Evolutionary conservation across 495 filamentous ascomycete genomes (phyloP), one percentile per base, ranked within the genome.

Genomic region (Penicillium nucicola): DNA sequence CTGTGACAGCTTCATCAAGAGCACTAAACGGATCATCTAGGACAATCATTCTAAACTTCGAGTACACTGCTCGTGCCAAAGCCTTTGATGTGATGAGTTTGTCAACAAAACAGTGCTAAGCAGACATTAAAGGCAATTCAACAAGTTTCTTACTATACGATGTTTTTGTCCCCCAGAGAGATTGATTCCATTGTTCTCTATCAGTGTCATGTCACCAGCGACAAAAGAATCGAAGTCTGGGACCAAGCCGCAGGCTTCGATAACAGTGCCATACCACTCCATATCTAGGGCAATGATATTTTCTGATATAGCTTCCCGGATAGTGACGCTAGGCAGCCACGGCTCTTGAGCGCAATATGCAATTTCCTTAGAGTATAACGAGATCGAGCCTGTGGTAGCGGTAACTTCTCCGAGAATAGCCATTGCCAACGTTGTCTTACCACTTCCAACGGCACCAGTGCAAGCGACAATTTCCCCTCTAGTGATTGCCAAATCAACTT

Each of bases 81-180:
- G 67, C 60, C 51, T 73, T 39, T 33, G 31, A 7, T 37, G 34
- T n/a, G n/a, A n/a, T n/a, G n/a, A 15, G 12, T 14, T 37, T 8
- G 34, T 37, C 7, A 37, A 14, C 34, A 14, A 37, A 17, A n/a
- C 34, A 15, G 8, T 37, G 4, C 13, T 37, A n/a, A 33, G 31
- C 10, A 33, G 31, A 2, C 3, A 23, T 6, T 1, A 5, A 14
- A 32, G 14, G 19, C 12, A 15, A 23, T 30, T 14, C 11, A 17
- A 3, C 4, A 4, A 12, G 44, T 35, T 17, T 35, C 69, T 36
- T 65, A 75, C 72, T 14, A 83, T 48, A 34, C 81, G 70, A 39
- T 79, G 76, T 44, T 70, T 74, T 57, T 82, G 80, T 1, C 81
- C 81, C 8, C 80, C 81, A 13, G 76, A 79, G 1, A 84, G 58